Conservation (phyloP, 1,139 yeast genomes). For the Yamadazyma diospyri region DNA sequence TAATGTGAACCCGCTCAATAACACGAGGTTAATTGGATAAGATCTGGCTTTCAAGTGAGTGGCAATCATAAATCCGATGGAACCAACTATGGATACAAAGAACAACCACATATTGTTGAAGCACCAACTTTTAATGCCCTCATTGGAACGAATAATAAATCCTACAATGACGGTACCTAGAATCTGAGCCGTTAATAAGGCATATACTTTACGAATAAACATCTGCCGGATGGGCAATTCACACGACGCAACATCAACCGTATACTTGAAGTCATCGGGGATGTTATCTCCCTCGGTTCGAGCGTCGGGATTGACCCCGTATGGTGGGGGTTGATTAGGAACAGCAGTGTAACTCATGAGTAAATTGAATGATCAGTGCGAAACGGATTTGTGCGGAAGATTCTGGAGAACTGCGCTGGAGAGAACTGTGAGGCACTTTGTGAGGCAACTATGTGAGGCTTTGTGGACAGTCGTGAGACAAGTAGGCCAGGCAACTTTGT, state of each 20-base stretch:
- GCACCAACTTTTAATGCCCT: slow-evolving; percentile 54
- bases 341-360: slow-evolving; percentile 12
- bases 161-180: slow-evolving; percentile 61
- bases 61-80: slow-evolving; percentile 61
- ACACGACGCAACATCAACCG: slow-evolving; percentile 75
- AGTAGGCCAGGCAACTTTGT: too few relatives aligned
- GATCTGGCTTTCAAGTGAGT: slow-evolving; percentile 58
- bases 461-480: too few relatives aligned
- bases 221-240: slow-evolving; percentile 71
- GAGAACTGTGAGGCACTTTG: too few relatives aligned
- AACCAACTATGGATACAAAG: slow-evolving; percentile 52
- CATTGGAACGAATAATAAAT: slow-evolving; percentile 46
- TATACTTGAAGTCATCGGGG: slow-evolving; percentile 83
- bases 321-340: slow-evolving; percentile 20
- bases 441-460: too few relatives aligned
- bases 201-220: slow-evolving; percentile 76
- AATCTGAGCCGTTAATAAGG: slow-evolving; percentile 65
- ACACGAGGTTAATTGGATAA: slow-evolving; percentile 57
- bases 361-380: slow-evolving; percentile 4
- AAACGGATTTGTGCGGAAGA: too few relatives aligned
- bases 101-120: slow-evolving; percentile 59
- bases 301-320: slow-evolving; percentile 16
- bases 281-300: slow-evolving; percentile 40
- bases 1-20: slow-evolving; percentile 65
- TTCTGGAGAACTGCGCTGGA: too few relatives aligned